A percentile compares a stretch with the other conserved stretches of the same genome.
Conservation (phyloP, 306 rosid species). For the Prunus padus region DNA sequence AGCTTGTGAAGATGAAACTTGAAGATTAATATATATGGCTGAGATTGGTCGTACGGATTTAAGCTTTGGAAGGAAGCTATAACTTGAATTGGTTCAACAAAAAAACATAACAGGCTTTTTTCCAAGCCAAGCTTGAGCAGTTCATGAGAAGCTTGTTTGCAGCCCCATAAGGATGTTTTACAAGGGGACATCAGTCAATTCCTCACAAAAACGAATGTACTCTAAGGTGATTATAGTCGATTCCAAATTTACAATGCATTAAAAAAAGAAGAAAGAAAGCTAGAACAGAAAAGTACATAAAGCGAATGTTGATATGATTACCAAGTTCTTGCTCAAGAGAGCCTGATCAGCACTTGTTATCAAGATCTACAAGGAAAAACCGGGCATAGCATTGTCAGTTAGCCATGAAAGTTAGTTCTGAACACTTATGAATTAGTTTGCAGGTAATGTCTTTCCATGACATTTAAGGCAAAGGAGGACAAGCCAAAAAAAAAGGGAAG, state of each 20-base stretch:
- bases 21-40: too few species aligned
- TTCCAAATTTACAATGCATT: background rate
- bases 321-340: conserved; percentile 92
- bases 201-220: background rate
- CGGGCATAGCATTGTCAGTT: conserved; percentile 14
- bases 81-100: background rate
- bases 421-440: background rate
- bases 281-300: background rate
- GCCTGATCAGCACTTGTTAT: conserved; percentile 80
- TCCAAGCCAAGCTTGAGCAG: background rate
- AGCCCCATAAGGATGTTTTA: background rate
- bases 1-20: conserved; percentile 20
- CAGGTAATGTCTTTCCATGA: background rate
- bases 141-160: background rate
- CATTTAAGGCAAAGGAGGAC: background rate
- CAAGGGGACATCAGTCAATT: too few species aligned
- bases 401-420: background rate
- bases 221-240: background rate
- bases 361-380: conserved; percentile 59
- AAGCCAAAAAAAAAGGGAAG: background rate
- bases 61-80: background rate
- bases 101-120: background rate
- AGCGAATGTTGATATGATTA: conserved; percentile 35
- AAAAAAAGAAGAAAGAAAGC: background rate
- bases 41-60: background rate